phyloP scores from a whole-genome alignment of 129 eudicot genomes.

The Apium graveolens region DNA sequence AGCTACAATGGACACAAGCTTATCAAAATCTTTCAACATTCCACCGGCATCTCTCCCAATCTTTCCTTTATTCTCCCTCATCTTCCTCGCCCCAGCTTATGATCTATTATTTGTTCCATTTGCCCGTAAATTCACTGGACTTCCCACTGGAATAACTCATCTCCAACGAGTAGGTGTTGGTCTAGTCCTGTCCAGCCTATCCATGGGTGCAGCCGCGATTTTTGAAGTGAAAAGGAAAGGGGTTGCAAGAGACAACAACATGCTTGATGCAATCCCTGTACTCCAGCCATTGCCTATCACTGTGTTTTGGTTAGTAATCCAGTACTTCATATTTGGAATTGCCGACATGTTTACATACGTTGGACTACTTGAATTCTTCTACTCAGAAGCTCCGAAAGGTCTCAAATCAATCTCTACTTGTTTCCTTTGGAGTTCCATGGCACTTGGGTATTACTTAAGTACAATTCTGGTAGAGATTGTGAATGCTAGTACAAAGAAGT shows the following conservation, averaged over 20 bases:
- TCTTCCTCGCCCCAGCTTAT: slow-evolving; percentile 43
- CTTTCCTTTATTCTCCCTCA: slow-evolving; percentile 38
- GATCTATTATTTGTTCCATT: slow-evolving; percentile 51
- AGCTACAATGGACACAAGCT: slow-evolving; percentile 52
- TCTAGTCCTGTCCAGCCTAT: slow-evolving; percentile 40
- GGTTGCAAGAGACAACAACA: slow-evolving; percentile 39
- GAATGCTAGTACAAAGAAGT: slow-evolving; percentile 42
- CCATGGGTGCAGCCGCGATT: slow-evolving; percentile 54
- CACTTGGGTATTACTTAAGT: slow-evolving; percentile 63
- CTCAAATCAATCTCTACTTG: slow-evolving; percentile 61
- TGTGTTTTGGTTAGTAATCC: slow-evolving; percentile 54
- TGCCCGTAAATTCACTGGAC: slow-evolving; percentile 17
- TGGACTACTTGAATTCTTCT: slow-evolving; percentile 67
- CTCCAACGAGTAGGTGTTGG: slow-evolving; percentile 70
- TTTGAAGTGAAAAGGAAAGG: slow-evolving; percentile 58
- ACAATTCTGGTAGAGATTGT: slow-evolving; percentile 49
- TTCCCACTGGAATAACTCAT: slow-evolving; percentile 26
- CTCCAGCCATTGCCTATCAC: slow-evolving; percentile 55
- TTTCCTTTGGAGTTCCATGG: slow-evolving; percentile 68
- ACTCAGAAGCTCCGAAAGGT: slow-evolving; percentile 53
- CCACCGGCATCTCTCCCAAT: slow-evolving; percentile 68
- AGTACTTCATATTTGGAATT: slow-evolving; percentile 55
- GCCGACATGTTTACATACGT: slow-evolving; percentile 64
- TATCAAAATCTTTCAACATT: slow-evolving; percentile 44
- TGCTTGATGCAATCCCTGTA: slow-evolving; percentile 54